Conservation (phyloP, 2,329 filamentous ascomycete genomes). For the Sporothrix brasiliensis region DNA sequence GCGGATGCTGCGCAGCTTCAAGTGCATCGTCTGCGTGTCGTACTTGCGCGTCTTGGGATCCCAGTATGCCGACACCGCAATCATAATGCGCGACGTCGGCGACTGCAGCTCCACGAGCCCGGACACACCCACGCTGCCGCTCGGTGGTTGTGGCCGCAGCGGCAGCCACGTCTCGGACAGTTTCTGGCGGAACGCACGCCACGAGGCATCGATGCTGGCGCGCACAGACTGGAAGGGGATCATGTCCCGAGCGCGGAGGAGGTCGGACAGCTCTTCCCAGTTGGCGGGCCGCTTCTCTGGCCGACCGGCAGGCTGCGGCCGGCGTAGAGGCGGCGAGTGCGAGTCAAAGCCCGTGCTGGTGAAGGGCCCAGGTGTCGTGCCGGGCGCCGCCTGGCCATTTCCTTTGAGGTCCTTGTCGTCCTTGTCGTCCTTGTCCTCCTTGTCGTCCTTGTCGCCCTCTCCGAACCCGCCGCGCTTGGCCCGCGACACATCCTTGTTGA, state of each 20-base stretch:
- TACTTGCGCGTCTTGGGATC: conserved; percentile 58
- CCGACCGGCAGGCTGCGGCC: background rate
- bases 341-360: no score
- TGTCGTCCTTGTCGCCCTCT: background rate
- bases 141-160: conserved; percentile 49
- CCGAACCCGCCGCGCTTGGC: background rate
- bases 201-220: conserved; percentile 43
- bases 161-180: conserved; percentile 53
- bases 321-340: background rate
- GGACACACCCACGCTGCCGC: conserved; percentile 57
- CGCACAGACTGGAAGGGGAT: conserved; percentile 36
- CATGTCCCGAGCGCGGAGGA: conserved; percentile 34
- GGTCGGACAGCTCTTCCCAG: background rate
- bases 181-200: conserved; percentile 43
- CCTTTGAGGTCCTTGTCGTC: background rate
- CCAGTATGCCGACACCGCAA: conserved; percentile 59
- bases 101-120: conserved; percentile 59
- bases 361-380: background rate
- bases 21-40: conserved; percentile 44
- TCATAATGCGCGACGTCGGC: conserved; percentile 50
- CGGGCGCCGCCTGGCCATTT: conserved; percentile 10
- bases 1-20: conserved; percentile 51
- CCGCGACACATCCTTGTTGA: conserved; percentile 35
- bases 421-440: background rate
- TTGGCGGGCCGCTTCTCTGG: background rate